Conservation (phyloP, 1,139 yeast species). For the Torulaspora pretoriensis region DNA sequence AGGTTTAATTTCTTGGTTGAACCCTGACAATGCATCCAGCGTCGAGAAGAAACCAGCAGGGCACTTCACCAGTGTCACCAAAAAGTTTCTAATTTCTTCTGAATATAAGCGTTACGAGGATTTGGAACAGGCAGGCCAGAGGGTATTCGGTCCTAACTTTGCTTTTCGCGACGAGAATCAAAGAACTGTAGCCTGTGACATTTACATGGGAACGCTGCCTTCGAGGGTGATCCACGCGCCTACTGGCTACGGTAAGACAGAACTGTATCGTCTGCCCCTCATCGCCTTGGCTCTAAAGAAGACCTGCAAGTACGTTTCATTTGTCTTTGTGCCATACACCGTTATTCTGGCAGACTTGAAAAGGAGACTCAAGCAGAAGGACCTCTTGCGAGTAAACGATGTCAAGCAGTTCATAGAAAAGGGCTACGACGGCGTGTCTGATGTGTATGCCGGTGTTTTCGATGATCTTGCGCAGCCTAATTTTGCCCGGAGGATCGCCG, state of each 20-base stretch:
- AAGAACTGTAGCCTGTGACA: background rate
- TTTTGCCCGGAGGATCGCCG: background rate
- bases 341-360: too few species aligned
- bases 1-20: slow-evolving; percentile 2
- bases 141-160: background rate
- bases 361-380: too few species aligned
- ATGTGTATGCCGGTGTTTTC: background rate
- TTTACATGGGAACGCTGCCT: background rate
- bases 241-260: too few species aligned
- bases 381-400: background rate
- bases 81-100: too few species aligned
- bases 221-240: background rate
- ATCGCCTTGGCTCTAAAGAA: too few species aligned
- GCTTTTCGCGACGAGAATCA: background rate
- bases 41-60: too few species aligned
- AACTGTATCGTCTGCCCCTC: too few species aligned
- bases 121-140: background rate
- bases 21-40: background rate
- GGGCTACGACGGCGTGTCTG: background rate
- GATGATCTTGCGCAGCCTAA: background rate
- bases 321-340: too few species aligned
- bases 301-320: too few species aligned
- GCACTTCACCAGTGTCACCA: too few species aligned
- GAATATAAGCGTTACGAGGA: too few species aligned
- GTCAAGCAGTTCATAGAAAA: background rate